Evolutionary conservation across 768 basidiomycete species (phyloP).

Genomic region (Galerina sulciceps): DNA sequence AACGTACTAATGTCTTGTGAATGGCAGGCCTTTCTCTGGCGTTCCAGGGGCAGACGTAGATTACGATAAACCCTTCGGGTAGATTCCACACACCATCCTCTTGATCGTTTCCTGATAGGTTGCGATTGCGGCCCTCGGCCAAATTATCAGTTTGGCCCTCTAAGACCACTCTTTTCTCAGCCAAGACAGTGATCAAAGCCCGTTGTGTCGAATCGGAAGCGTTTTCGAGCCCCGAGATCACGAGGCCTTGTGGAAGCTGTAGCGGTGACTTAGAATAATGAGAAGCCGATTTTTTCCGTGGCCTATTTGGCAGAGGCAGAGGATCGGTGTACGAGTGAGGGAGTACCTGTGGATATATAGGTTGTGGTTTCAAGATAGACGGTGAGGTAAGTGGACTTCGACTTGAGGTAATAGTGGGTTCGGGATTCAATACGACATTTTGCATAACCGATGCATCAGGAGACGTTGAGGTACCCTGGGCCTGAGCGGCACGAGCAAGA

Average conservation of each 20-base stretch:
- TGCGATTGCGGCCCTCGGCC: neutral
- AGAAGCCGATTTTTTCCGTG: conserved; percentile 9
- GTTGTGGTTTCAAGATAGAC: conserved; percentile 20
- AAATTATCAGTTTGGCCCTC: conserved; percentile 28
- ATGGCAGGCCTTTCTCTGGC: conserved; percentile 67
- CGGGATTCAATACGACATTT: neutral
- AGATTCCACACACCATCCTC: conserved; percentile 52
- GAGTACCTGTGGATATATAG: conserved; percentile 16
- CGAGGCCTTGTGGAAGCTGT: conserved; percentile 61
- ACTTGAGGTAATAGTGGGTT: neutral
- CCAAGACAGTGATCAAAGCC: conserved; percentile 55
- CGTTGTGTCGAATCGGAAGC: conserved; percentile 58
- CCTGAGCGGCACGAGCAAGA: conserved; percentile 16
- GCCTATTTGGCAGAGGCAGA: conserved; percentile 17
- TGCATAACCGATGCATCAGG: conserved; percentile 7
- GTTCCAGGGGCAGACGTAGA: conserved; percentile 75
- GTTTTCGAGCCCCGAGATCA: conserved; percentile 74
- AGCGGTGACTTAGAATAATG: conserved; percentile 16
- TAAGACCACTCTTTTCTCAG: conserved; percentile 54
- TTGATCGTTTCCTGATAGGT: conserved; percentile 3
- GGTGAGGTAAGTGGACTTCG: conserved; percentile 11
- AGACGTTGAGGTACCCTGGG: conserved; percentile 3
- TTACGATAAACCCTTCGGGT: conserved; percentile 70
- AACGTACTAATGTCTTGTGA: conserved; percentile 65
- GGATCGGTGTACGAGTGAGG: conserved; percentile 41